These are phyloP conservation scores for Penicillium sp. DNA, from an alignment of 2,329 filamentous ascomycete species.

Conservation along the genomic window DNA sequence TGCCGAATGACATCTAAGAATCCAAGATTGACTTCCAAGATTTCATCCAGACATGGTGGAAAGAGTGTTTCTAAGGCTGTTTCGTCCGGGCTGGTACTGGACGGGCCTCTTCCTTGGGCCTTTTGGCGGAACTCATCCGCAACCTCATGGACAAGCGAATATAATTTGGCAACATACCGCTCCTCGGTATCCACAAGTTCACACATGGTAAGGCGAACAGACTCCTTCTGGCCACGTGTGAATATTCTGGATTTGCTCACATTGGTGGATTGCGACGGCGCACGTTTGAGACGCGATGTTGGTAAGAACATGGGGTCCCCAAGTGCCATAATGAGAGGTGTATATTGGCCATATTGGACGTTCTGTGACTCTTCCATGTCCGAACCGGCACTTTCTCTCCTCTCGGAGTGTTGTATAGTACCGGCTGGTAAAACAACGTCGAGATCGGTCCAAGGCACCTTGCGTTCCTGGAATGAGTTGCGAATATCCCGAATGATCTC, in stretches of 20 bases:
- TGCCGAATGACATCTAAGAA: constrained; percentile 76
- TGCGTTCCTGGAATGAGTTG: constrained; percentile 75
- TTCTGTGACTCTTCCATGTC: constrained; percentile 30
- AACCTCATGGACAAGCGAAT: constrained; percentile 77
- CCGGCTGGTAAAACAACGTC: constrained; percentile 83
- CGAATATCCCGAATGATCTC: constrained; percentile 74
- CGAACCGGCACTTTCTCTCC: constrained; percentile 59
- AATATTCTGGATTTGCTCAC: constrained; percentile 78
- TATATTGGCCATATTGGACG: constrained; percentile 73
- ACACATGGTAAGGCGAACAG: constrained; percentile 80
- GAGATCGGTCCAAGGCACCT: constrained; percentile 80
- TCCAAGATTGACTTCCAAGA: constrained; percentile 75
- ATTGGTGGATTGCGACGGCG: constrained; percentile 81
- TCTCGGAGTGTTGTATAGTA: constrained; percentile 65
- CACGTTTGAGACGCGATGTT: constrained; percentile 78
- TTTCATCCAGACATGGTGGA: constrained; percentile 74
- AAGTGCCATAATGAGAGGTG: constrained; percentile 72
- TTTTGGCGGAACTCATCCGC: constrained; percentile 76
- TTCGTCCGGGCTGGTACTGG: constrained; percentile 70
- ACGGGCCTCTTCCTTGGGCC: constrained; percentile 58
- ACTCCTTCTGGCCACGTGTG: constrained; percentile 76
- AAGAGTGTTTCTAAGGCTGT: constrained; percentile 76
- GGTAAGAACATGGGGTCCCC: constrained; percentile 85
- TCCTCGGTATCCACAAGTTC: constrained; percentile 93
- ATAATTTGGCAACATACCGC: constrained; percentile 85